Base-by-base conservation (phyloP, 106 monocot species). In the Posidonia australis region DNA sequence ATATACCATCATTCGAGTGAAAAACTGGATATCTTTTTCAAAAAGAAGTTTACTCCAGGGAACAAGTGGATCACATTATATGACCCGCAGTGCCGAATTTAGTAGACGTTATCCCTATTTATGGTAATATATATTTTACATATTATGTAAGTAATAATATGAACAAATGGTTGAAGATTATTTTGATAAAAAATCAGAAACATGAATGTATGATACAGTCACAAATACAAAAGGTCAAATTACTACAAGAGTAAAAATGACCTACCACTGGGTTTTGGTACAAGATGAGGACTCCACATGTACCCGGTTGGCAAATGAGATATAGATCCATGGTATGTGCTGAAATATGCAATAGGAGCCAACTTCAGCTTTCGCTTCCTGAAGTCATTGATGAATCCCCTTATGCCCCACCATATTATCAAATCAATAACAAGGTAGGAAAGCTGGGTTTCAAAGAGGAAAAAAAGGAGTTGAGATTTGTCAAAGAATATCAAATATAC, bases 221-320 rank as follows among this genome's bases (percentile, higher is more conserved):
- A n/a, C n/a, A n/a, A n/a, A n/a, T n/a, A 57, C 5, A 57, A 25
- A 58, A 14, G 5, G 12, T 26, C 9, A 24, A 58, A 16, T 58
- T 58, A 30, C 14, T 6, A 58, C 16, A 26, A 49, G 48, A 36
- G 36, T 53, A 53, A 19, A 10, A 14, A 10, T 12, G 26, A 51
- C 75, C 66, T 64, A 96, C 94, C 94, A 61, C 66, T 78, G 60
- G 94, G 94, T 58, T 90, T 96, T 63, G 90, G 90, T 32, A 90
- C 82, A 67, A 96, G 80, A 47, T 84, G 86, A 13, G 86, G 87
- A 76, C 94, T 96, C 94, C 94, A 96, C 80, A 96, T 84, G 65
- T 96, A 96, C 59, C 79, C 86, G 48, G 81, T 89, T 36, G 93
- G 89, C 58, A 93, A 76, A 80, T 93, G 81, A 56, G 93, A 89